Conservation (phyloP, 2,329 filamentous ascomycete genomes). For the Apiospora aurea region DNA sequence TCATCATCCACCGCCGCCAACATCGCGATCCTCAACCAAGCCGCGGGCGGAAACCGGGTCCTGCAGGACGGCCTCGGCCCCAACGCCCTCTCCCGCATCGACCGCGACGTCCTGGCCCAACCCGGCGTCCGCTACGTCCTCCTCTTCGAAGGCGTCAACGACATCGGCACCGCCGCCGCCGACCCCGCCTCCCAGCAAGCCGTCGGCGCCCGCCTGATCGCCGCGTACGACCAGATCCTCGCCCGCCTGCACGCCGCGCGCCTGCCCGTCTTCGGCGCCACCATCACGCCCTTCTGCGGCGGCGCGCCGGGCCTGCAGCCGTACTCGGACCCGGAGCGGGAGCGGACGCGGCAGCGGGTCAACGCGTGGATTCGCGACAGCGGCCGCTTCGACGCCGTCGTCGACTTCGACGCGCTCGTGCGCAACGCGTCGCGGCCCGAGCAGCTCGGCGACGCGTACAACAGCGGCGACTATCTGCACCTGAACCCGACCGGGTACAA, state of each 20-base stretch:
- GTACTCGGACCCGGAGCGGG: constrained; percentile 59
- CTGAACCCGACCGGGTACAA: constrained; percentile 62
- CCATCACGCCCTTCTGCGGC: constrained; percentile 62
- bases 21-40: constrained; percentile 64
- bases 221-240: constrained; percentile 64
- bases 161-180: constrained; percentile 61
- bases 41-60: constrained; percentile 69
- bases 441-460: constrained; percentile 51
- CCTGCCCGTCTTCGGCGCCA: constrained; percentile 64
- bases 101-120: constrained; percentile 66
- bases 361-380: constrained; percentile 65
- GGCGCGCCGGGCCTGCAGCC: constrained; percentile 49
- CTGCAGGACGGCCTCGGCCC: constrained; percentile 66
- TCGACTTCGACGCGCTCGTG: constrained; percentile 67
- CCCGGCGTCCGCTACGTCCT: constrained; percentile 61
- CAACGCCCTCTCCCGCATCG: constrained; percentile 61
- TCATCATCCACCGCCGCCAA: constrained; percentile 41
- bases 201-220: constrained; percentile 56
- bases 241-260: constrained; percentile 58
- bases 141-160: constrained; percentile 70
- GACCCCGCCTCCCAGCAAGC: constrained; percentile 50
- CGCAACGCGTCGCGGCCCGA: constrained; percentile 51
- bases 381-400: constrained; percentile 64
- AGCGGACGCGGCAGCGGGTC: constrained; percentile 59
- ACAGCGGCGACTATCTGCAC: constrained; percentile 69